Base-by-base conservation (phyloP, 2,329 filamentous ascomycete species). In the Aphanoascus verrucosus region DNA sequence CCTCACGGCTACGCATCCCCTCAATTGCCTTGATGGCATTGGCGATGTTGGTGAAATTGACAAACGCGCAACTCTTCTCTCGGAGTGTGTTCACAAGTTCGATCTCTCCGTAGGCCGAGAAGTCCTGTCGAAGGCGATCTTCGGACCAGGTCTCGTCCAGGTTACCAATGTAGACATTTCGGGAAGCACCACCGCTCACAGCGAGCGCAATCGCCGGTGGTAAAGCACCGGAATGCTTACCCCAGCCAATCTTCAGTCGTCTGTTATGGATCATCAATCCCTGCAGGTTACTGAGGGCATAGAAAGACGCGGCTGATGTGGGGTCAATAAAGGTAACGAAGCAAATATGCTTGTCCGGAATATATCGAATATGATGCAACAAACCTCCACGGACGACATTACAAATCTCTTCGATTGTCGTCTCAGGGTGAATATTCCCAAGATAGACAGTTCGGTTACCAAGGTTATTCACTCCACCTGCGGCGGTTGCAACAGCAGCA, bases 21-120 rank as follows among this genome's bases (percentile, higher is more conserved):
- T 98, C 93, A 60, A 98, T 98, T 0, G 93, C 93, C 76, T 98
- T 98, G 77, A 98, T 98, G 49, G 93, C 93, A 63, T 98, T 98
- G 66, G 93, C 93, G 67, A 98, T 98, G 74, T 98, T 98, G 67
- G 93, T 98, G 70, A 98, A 98, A 75, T 98, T 98, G 69, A 98
- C 93, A 68, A 98, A 98, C 0, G 93, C 93, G 69, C 93, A 98
- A 74, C 90, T 96, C 83, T 98, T 98, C 77, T 98, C 93, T 52
- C 93, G 85, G 56, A 98, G 76, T 14, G 93, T 87, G 72, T 98
- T 98, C 58, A 98, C 89, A 59, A 98, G 77, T 73, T 98, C 93
- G 64, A 98, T 97, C 72, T 98, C 93, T 60, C 93, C 93, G 64
- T 88, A 97, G 68, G 97, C 91, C 34, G 90, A 87, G 69, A 98